A percentile compares a stretch with the other conserved stretches of the same genome.
Evolutionary conservation across 192 early-diverging fungal species (phyloP).

Genomic region (Gorgonomyces haynaldii): DNA sequence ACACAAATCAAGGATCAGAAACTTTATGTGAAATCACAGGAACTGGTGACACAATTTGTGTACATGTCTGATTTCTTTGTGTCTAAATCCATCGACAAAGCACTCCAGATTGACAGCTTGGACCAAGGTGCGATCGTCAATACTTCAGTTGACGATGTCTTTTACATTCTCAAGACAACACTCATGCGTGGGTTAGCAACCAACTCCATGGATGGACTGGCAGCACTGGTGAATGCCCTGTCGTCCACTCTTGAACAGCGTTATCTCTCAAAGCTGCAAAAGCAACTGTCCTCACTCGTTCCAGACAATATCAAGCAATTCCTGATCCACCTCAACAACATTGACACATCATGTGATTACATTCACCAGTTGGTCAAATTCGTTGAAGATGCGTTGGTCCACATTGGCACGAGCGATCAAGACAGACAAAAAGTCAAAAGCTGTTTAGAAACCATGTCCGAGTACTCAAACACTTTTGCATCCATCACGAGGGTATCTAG

Average conservation of each 20-base stretch:
- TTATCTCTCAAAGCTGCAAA: constrained; percentile 54
- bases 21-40: constrained; percentile 43
- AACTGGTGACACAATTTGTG: constrained; percentile 57
- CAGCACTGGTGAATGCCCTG: constrained; percentile 56
- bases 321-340: constrained; percentile 65
- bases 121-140: constrained; percentile 16
- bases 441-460: constrained; percentile 44
- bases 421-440: constrained; percentile 39
- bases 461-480: constrained; percentile 50
- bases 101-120: constrained; percentile 36
- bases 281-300: constrained; percentile 41
- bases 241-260: constrained; percentile 56
- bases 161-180: constrained; percentile 76
- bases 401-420: constrained; percentile 24
- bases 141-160: constrained; percentile 82
- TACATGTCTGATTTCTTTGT: constrained; percentile 68
- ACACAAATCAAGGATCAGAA: constrained; percentile 43
- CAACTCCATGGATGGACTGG: constrained; percentile 53
- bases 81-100: constrained; percentile 61
- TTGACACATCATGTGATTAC: constrained; percentile 75
- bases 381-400: constrained; percentile 32
- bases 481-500: constrained; percentile 48
- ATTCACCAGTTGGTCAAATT: constrained; percentile 59
- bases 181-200: constrained; percentile 64
- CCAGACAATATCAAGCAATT: constrained; percentile 13